Evolutionary conservation across 1,284 basidiomycete genomes (phyloP), one percentile per base, ranked within the genome.

Genomic region (Ceratobasidium sp.): DNA sequence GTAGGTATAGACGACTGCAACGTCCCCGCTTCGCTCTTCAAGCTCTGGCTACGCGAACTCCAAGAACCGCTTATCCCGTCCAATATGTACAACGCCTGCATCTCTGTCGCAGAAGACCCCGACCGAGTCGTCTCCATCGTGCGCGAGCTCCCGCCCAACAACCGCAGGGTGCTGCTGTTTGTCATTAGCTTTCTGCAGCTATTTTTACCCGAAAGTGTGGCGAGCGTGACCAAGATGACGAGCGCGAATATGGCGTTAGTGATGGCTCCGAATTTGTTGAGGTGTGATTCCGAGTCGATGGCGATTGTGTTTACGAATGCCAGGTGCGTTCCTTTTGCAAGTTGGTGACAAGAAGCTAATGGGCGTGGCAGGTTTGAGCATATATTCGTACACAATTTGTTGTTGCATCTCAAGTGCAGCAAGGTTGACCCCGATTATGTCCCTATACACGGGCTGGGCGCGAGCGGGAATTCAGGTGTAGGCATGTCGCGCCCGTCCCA

Each of bases 11-110:
- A 94, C 77, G 94, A 96, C 80, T 93, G 94, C 0, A 91, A 96
- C 78, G 91, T 96, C 61, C 89, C 94, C 1, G 93, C 94, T 4
- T 94, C 92, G 1, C 84, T 96, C 59, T 87, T 96, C 82, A 97
- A 98, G 83, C 86, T 96, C 8, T 98, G 94, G 94, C 85, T 97
- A 14, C 88, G 95, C 59, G 95, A 98, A 81, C 88, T 97, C 19
- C 88, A 90, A 79, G 92, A 95, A 77, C 95, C 95, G 13, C 86
- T 97, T 58, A 88, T 98, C 24, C 95, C 95, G 2, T 87, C 91
- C 74, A 92, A 94, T 81, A 84, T 94, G 84, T 93, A 94, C 83
- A 93, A 94, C 79, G 93, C 95, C 81, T 94, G 94, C 80, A 89
- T 94, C 71, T 87, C 88, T 29, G 87, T 87, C 74, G 78, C 79